phyloP scores from a whole-genome alignment of 2,329 filamentous ascomycete species.

The Fusarium pininemorale region DNA sequence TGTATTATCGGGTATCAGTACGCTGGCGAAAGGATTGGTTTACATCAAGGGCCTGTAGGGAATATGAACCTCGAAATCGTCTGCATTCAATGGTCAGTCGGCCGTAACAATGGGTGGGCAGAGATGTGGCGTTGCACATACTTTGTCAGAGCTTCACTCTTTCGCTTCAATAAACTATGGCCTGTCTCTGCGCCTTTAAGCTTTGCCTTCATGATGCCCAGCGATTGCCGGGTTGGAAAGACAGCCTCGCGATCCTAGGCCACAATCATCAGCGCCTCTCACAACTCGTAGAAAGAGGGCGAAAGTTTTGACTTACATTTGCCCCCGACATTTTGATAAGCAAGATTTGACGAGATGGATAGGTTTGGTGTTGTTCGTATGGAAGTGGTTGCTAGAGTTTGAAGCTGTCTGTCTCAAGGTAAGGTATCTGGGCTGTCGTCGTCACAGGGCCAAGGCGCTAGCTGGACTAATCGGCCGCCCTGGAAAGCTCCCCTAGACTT shows the following conservation, averaged over 20 bases:
- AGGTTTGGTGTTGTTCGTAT: not conserved
- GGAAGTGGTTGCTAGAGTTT: slow-evolving; percentile 2
- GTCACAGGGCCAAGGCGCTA: slow-evolving; percentile 27
- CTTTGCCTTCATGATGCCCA: slow-evolving; percentile 97
- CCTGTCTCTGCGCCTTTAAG: slow-evolving; percentile 92
- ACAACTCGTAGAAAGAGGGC: not conserved
- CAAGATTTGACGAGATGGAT: not conserved
- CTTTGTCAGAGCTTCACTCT: slow-evolving; percentile 98
- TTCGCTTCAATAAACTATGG: slow-evolving; percentile 94
- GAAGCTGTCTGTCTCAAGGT: slow-evolving; percentile 16
- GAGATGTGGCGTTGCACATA: slow-evolving; percentile 54
- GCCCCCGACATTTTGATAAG: slow-evolving; percentile 47
- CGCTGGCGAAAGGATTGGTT: slow-evolving; percentile 6
- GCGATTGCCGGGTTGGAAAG: slow-evolving; percentile 96
- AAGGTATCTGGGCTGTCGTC: not conserved
- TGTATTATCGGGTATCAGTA: slow-evolving; percentile 48
- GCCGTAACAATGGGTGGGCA: not conserved
- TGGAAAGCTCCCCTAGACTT: not conserved
- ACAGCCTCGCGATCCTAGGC: slow-evolving; percentile 91
- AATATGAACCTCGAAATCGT: slow-evolving; percentile 79
- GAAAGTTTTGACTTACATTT: slow-evolving; percentile 34
- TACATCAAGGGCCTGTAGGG: not conserved
- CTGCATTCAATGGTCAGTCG: slow-evolving; percentile 55
- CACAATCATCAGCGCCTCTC: slow-evolving; percentile 20
- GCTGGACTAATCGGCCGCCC: not conserved